Percentiles rank a stretch among this genome's conserved stretches.
phyloP scores from a whole-genome alignment of 345 rosid genomes.

The Trapa bicornis region DNA sequence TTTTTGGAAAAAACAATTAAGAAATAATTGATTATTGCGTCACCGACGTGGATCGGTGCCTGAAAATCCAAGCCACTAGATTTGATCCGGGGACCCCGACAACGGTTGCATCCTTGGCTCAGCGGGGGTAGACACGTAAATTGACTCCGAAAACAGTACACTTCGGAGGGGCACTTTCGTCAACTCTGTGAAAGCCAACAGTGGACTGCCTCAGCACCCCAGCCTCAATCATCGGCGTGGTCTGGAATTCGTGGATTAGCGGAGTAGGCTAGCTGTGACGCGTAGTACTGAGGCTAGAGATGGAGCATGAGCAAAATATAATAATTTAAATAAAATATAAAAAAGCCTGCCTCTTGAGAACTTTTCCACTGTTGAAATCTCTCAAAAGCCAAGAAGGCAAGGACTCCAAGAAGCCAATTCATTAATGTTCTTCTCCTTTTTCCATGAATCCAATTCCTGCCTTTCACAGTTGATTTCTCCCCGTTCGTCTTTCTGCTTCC shows the following conservation, averaged over 20 bases:
- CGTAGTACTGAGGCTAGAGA: neutral
- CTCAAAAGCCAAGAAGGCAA: neutral
- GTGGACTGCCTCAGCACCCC: no score
- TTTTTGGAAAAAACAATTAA: neutral
- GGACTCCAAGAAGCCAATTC: neutral
- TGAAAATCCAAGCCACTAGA: conserved; percentile 8
- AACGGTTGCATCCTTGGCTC: neutral
- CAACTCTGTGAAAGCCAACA: neutral
- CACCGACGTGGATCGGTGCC: conserved; percentile 4
- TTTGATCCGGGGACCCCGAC: neutral
- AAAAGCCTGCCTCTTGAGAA: neutral
- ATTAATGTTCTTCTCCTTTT: neutral
- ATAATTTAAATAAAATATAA: neutral
- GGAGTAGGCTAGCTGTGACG: neutral
- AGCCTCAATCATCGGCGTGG: conserved; percentile 6
- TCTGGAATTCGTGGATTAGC: neutral
- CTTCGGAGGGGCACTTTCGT: neutral
- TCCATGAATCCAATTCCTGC: conserved; percentile 26
- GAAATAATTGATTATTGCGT: neutral
- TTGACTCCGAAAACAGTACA: neutral
- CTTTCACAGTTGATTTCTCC: conserved; percentile 29
- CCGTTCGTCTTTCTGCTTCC: neutral
- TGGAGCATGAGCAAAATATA: neutral
- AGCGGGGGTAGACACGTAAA: conserved; percentile 3
- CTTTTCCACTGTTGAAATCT: conserved; percentile 21